Percentiles rank a stretch among this genome's conserved stretches.
Conservation (phyloP, 306 rosid species). For the Carpinus viminea region DNA sequence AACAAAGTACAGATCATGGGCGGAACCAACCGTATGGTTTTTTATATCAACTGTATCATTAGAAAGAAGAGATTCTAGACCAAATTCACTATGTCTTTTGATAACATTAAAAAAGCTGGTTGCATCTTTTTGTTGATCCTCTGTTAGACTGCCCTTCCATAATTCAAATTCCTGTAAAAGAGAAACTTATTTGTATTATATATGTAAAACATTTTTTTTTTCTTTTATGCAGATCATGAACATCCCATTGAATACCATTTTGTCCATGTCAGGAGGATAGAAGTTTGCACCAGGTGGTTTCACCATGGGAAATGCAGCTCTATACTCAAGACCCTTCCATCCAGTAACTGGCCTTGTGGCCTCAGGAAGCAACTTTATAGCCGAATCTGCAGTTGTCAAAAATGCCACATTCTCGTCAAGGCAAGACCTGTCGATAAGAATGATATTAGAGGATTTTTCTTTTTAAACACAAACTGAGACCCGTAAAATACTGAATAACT, state of each 20-base stretch:
- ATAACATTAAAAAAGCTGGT: slow-evolving; percentile 78
- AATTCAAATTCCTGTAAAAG: slow-evolving; percentile 70
- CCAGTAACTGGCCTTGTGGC: slow-evolving; percentile 60
- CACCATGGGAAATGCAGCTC: slow-evolving; percentile 71
- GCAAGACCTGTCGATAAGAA: slow-evolving; percentile 60
- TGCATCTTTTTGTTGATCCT: slow-evolving; percentile 65
- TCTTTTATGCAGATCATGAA: slow-evolving; percentile 17
- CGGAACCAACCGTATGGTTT: slow-evolving; percentile 26
- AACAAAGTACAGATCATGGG: slow-evolving; percentile 56
- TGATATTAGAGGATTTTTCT: background rate
- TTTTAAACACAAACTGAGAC: too few relatives aligned
- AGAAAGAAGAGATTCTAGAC: slow-evolving; percentile 47
- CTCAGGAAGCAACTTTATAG: slow-evolving; percentile 58
- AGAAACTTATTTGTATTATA: slow-evolving; percentile 29
- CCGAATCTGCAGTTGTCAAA: slow-evolving; percentile 90
- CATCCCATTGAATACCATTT: slow-evolving; percentile 52
- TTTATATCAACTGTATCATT: slow-evolving; percentile 19
- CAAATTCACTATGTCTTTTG: slow-evolving; percentile 63
- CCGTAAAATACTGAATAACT: too few relatives aligned
- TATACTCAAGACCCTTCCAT: slow-evolving; percentile 91
- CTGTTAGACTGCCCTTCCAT: slow-evolving; percentile 71
- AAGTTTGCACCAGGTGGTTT: slow-evolving; percentile 94
- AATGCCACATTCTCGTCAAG: slow-evolving; percentile 89
- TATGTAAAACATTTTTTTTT: slow-evolving; percentile 8
- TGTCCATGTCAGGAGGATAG: slow-evolving; percentile 97